Base-by-base conservation (phyloP, 2,329 filamentous ascomycete genomes). In the Incumbomyces delicatus region DNA sequence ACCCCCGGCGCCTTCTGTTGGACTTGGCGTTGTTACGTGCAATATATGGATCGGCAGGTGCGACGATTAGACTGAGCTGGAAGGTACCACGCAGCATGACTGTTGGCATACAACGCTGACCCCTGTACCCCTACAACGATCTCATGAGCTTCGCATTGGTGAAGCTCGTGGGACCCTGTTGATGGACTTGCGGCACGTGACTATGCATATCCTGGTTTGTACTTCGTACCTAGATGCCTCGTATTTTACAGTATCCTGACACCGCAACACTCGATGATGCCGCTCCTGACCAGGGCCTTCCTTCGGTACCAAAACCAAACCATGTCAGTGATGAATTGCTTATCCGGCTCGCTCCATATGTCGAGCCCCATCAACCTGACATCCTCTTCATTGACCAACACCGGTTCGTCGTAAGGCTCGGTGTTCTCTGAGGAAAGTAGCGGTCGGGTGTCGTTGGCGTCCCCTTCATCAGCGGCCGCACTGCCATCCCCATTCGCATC, bases 311-410 rank as follows among this genome's bases (percentile, higher is more conserved):
- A 73, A 1, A 69, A 56, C 12, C 50, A 52, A n/a, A 70, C 62
- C 29, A 73, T 55, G 48, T 72, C 66, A 49, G 68, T 62, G 11
- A 70, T 65, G 48, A 73, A 73, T 16, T 63, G 50, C 22, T 67
- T 63, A 50, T 73, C 70, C 3, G 67, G 61, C 13, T 62, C 63
- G 46, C 69, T 73, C 70, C 70, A 73, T 13, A 67, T 61, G 51
- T 73, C 70, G 13, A 73, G 63, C 2, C 70, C 69, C 70, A 73
- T 73, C 33, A 66, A 60, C 13, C 59, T 58, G 61, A 73, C 68
- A 51, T 73, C 70, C 16, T 68, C 65, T 16, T 63, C 60, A 1
- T 60, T 67, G 27, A 72, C 64, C 1, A 58, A 61, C 14, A 70
- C 58, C 52, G 48, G 41, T 50, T 48, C 41, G 53, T 60, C 56